Percentiles rank a stretch among this genome's conserved stretches.
Evolutionary conservation across 2,329 filamentous ascomycete species (phyloP).

Genomic region (Curvularia eragrostidis): DNA sequence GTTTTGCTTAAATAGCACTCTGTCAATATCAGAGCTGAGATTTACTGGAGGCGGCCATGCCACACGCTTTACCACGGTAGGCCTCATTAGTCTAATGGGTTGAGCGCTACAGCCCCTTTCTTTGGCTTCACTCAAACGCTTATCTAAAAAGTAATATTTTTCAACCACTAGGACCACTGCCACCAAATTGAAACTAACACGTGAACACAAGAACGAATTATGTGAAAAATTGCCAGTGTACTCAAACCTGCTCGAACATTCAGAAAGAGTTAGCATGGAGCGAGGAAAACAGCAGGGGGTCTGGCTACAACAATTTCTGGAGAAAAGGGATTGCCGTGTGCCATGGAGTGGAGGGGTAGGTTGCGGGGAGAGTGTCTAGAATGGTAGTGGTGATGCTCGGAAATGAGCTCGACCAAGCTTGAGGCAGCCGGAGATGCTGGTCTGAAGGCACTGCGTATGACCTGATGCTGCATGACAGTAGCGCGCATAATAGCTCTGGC

Average conservation of each 20-base stretch:
- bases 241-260: background rate
- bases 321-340: background rate
- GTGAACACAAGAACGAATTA: background rate
- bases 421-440: background rate
- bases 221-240: background rate
- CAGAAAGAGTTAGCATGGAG: background rate
- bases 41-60: background rate
- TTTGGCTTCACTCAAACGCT: background rate
- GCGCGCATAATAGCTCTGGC: background rate
- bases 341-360: background rate
- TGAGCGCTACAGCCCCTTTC: background rate
- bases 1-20: background rate
- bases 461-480: background rate
- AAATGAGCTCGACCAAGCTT: background rate
- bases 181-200: background rate
- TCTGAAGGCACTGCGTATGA: background rate
- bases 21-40: background rate
- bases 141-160: background rate
- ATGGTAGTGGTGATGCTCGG: background rate
- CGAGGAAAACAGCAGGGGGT: background rate
- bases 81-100: background rate
- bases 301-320: background rate
- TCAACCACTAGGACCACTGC: too few relatives aligned
- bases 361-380: background rate
- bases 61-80: background rate